Evolutionary conservation across 768 basidiomycete species (phyloP), one percentile per base, ranked within the genome.

Genomic region (Trametes villosa): DNA sequence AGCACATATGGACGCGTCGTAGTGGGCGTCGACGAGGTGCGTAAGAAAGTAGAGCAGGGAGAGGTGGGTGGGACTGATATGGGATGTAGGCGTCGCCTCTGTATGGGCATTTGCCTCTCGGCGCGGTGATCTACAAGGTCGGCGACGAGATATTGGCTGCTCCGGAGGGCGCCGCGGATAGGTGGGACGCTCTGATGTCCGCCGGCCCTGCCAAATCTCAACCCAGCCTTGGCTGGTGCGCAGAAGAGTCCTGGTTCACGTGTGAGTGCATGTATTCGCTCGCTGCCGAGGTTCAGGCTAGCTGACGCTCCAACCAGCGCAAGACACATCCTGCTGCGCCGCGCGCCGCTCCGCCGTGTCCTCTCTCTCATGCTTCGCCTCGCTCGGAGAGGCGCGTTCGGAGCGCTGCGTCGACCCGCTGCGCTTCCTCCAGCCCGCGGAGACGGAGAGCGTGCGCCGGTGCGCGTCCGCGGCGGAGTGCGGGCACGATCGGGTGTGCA

Each of bases 161-260:
- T 17, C 45, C 52, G 48, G 63, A 40, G 62, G 69, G 51, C 33
- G 64, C 36, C 18, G 60, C 72, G 24, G 75, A 82, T 65, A 58
- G 69, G 0, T 88, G 88, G 91, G 70, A 72, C 20, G 44, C 69
- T 9, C 81, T 82, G 67, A 75, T 89, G 34, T 67, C 72, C 46
- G 53, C 30, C 8, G 8, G 18, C 29, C 1, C 36, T 6, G 29
- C 36, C 40, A 36, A 36, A 20, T 50, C 47, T 40, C 49, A 33
- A 51, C 49, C 50, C 30, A 56, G 53, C 27, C 67, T 74, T 4
- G 91, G 91, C 17, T 92, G 91, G 91, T 92, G 91, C 74, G 71
- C 83, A 15, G 63, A 76, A 6, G 62, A 61, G 11, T 30, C 64
- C 15, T 59, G 55, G 65, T 76, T 74, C 65, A 40, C 62, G 47